These are phyloP conservation scores for Kuraishia borneana DNA, from an alignment of 805 yeast genomes.

Conservation along the genomic window DNA sequence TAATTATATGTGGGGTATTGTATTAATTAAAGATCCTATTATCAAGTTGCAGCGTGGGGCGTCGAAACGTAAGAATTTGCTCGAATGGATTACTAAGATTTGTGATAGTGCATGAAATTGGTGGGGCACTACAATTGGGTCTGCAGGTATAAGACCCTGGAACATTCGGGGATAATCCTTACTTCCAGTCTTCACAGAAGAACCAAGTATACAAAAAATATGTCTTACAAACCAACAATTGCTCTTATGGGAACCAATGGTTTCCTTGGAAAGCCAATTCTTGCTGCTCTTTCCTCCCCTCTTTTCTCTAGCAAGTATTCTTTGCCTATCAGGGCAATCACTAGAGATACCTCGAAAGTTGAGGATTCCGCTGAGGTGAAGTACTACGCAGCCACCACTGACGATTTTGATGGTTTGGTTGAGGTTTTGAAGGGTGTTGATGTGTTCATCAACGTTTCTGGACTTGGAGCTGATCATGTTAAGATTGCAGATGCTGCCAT, in stretches of 20 bases:
- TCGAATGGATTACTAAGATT: too few species aligned
- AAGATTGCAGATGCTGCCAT: slow-evolving; percentile 27
- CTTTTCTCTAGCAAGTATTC: slow-evolving; percentile 17
- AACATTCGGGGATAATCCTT: too few species aligned
- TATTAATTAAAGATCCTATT: too few species aligned
- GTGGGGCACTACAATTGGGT: too few species aligned
- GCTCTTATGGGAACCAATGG: slow-evolving; percentile 49
- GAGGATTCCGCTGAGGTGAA: slow-evolving; percentile 22
- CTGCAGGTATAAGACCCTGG: too few species aligned
- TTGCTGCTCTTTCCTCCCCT: slow-evolving; percentile 31
- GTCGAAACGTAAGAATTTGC: too few species aligned
- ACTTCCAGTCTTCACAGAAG: too few species aligned
- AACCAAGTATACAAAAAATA: too few species aligned
- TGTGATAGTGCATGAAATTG: too few species aligned
- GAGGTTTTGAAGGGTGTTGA: slow-evolving; percentile 35
- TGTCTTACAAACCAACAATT: slow-evolving; percentile 10
- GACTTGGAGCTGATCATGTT: slow-evolving; percentile 19
- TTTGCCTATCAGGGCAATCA: slow-evolving; percentile 38
- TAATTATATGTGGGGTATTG: too few species aligned
- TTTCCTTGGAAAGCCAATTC: slow-evolving; percentile 33
- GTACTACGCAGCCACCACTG: slow-evolving; percentile 24
- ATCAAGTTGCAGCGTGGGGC: too few species aligned
- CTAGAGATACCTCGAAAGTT: slow-evolving; percentile 28
- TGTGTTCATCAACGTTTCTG: slow-evolving; percentile 35
- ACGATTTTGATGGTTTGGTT: slow-evolving; percentile 16